Conservation (phyloP, 176 grass and related monocot genomes). For the Rhipidocladum racemiflorum region DNA sequence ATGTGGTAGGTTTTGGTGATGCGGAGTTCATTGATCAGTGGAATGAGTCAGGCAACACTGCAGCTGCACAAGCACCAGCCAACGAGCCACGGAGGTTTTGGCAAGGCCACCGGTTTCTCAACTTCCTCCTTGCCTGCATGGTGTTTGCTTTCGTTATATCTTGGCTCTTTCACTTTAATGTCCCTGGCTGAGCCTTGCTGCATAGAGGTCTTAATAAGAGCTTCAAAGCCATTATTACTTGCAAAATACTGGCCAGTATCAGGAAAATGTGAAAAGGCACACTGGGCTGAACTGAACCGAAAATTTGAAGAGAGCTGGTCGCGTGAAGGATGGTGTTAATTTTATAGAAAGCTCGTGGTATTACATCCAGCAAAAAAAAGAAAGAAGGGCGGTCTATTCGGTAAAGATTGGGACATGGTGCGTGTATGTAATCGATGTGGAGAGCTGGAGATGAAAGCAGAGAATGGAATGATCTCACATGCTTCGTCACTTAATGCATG, state of each 20-base stretch:
- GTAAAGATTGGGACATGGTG: slow-evolving; percentile 7
- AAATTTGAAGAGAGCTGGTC: not conserved
- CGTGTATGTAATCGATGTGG: not conserved
- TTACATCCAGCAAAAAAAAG: not conserved
- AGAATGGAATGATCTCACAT: not conserved
- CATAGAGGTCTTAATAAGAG: slow-evolving; percentile 21
- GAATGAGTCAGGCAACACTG: slow-evolving; percentile 56
- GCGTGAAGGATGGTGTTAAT: not conserved
- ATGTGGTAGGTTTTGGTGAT: slow-evolving; percentile 77
- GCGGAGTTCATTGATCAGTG: slow-evolving; percentile 73
- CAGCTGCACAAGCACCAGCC: slow-evolving; percentile 1
- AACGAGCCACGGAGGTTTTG: slow-evolving; percentile 70
- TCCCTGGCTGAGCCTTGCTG: slow-evolving; percentile 49
- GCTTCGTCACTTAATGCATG: not conserved
- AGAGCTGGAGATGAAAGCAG: not conserved
- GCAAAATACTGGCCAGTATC: not conserved
- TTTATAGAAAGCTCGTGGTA: not conserved
- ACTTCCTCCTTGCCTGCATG: slow-evolving; percentile 94
- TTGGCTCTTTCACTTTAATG: slow-evolving; percentile 98
- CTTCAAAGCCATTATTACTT: not conserved
- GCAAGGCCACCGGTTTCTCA: slow-evolving; percentile 93
- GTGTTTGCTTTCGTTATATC: slow-evolving; percentile 95
- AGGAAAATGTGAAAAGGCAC: not conserved
- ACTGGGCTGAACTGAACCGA: not conserved
- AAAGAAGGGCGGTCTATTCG: not conserved